Base-by-base conservation (phyloP, 148 eudicot species). In the Vaccinium darrowii region DNA sequence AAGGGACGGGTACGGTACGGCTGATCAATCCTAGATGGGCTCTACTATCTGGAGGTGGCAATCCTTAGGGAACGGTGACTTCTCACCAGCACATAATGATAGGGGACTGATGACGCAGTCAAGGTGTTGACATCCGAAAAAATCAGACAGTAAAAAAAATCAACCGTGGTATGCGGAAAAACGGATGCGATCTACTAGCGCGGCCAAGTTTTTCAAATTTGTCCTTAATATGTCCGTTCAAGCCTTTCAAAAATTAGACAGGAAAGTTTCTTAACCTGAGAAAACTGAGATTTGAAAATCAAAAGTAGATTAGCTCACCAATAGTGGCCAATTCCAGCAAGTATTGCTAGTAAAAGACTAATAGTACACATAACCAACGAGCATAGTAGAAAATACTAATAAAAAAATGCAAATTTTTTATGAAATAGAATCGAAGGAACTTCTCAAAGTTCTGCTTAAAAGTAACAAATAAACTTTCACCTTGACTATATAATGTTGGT, bases 261-360 rank as follows among this genome's bases (percentile, higher is more conserved):
- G 18, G 75, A 12, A 69, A 69, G 43, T 30, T 69, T 69, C 75
- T 69, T 30, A 72, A 72, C 21, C 4, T 5, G 10, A 21, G n/a
- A 67, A 72, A 72, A 39, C 77, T 73, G 77, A 73, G n/a, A 73
- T 73, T 73, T 73, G 23, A 73, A 73, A 36, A 73, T 15, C 18
- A 39, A 30, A 73, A 33, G 77, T 73, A 73, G 21, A 73, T 73
- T 73, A 73, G 15, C 50, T 49, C 19, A 73, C 19, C 50, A 15
- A 73, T 2, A 33, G 10, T 18, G 50, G n/a, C 49, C 76, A 73
- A 73, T 73, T 33, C 21, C 76, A 73, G 76, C 19, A 16, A 73
- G 10, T 33, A 73, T 36, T 33, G 7, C 76, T 30, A 8, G 36
- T 73, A 73, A 36, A 15, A 73, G 71, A 12, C 47, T 43, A 43